Evolutionary conservation across 129 eudicot species (phyloP).

Genomic region (Ambrosia artemisiifolia): DNA sequence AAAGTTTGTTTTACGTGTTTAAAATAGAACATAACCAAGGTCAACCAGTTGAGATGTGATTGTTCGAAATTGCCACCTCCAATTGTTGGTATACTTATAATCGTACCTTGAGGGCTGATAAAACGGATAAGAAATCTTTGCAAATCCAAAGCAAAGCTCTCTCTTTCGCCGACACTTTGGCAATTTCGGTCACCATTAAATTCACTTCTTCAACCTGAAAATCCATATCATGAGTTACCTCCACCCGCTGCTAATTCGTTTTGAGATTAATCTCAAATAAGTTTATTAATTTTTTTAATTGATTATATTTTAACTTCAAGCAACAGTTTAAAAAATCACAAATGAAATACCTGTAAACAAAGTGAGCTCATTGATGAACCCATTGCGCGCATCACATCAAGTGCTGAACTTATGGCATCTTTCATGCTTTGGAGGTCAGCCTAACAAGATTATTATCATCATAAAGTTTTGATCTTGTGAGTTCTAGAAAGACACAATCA

Average conservation of each 20-base stretch:
- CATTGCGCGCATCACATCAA: constrained; percentile 83
- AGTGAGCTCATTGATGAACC: constrained; percentile 52
- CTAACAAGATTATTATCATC: constrained; percentile 32
- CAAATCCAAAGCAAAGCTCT: constrained; percentile 61
- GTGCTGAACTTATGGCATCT: constrained; percentile 79
- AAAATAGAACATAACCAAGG: neutral
- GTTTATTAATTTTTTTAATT: neutral
- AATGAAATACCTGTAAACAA: constrained; percentile 53
- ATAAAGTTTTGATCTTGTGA: neutral
- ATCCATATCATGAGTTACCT: constrained; percentile 13
- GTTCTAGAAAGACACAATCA: neutral
- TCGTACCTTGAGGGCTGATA: constrained; percentile 71
- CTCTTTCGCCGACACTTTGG: constrained; percentile 60
- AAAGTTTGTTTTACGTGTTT: neutral
- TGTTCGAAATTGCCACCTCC: neutral
- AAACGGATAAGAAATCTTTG: constrained; percentile 63
- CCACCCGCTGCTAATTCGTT: neutral
- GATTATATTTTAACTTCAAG: neutral
- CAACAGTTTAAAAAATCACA: neutral
- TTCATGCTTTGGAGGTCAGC: constrained; percentile 74
- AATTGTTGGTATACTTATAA: neutral
- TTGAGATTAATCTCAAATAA: neutral
- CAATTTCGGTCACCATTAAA: constrained; percentile 63
- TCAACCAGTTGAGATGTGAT: neutral
- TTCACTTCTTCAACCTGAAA: constrained; percentile 73